A percentile compares a stretch with the other conserved stretches of the same genome.
These are phyloP conservation scores for Apocynum venetum DNA, from an alignment of 257 asterid species.

Conservation along the genomic window DNA sequence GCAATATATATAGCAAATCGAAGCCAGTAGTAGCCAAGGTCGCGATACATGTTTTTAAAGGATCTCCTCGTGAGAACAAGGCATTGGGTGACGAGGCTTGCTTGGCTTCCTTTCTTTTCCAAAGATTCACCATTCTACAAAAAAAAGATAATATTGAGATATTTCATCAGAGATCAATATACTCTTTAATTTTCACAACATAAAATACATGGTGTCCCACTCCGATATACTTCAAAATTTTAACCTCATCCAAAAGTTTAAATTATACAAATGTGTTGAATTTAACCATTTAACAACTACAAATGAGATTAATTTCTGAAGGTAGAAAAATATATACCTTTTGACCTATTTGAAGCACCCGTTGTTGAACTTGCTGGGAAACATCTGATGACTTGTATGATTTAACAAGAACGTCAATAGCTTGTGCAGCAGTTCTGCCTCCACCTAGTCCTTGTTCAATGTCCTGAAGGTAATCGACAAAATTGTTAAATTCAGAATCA, in stretches of 20 bases:
- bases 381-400: constrained; percentile 49
- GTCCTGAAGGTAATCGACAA: constrained; percentile 29
- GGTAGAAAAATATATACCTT: constrained; percentile 21
- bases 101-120: constrained; percentile 36
- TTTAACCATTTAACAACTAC: too few species aligned
- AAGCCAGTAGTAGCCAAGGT: constrained; percentile 31
- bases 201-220: too few species aligned
- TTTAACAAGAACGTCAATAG: constrained; percentile 36
- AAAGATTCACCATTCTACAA: constrained; percentile 15
- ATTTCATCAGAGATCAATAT: too few species aligned
- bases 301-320: too few species aligned
- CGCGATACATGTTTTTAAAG: constrained; percentile 41
- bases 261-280: too few species aligned
- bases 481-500: too few species aligned
- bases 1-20: constrained; percentile 51
- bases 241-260: too few species aligned
- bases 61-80: constrained; percentile 49
- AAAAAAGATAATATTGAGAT: too few species aligned
- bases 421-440: constrained; percentile 29
- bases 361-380: constrained; percentile 34
- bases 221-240: too few species aligned
- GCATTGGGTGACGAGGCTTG: constrained; percentile 52
- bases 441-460: constrained; percentile 48
- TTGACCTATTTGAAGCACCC: constrained; percentile 28
- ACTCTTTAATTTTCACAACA: too few species aligned